Base-by-base conservation (phyloP, 441 rosid genomes). In the Erysimum pusillum region DNA sequence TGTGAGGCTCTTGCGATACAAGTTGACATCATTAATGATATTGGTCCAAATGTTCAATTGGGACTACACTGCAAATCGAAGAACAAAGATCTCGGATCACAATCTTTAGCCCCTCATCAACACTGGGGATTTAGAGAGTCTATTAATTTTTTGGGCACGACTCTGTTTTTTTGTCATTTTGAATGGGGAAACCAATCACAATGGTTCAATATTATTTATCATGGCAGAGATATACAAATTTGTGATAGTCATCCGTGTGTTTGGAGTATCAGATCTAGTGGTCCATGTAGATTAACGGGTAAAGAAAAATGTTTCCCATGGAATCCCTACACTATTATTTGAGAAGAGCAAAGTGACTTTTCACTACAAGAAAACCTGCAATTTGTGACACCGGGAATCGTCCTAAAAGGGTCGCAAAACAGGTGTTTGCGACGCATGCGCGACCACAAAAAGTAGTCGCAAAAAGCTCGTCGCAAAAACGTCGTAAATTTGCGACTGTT, bases 11-110 rank as follows among this genome's bases (percentile, higher is more conserved):
- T 17, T 17, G 4, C 28, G 28, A 25, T 48, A 17, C 0, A 4
- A 8, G 32, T 32, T 5, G 65, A 56, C 15, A 69, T 69, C 42
- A 32, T 57, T 20, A 44, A 44, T 39, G 74, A 44, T 44, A 57
- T 57, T 32, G 56, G 35, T 57, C 64, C 20, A 57, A 57, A 69
- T 32, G 20, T 49, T 49, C 25, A 49, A 18, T 17, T 49, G 54
- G 28, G 11, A 17, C 12, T 49, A 49, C 54, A 9, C 3, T 49
- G 25, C 25, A 49, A 9, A 49, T 17, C 25, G 6, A 49, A 49
- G 53, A 2, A 7, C 1, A 49, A 9, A 17, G 54, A 49, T 49
- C 54, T 49, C 6, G 28, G 54, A 49, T 15, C 54, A 15, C 54
- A 49, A 9, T 9, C 25, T 49, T 17, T 49, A 49, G 28, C 25